A percentile compares a stretch with the other conserved stretches of the same genome.
phyloP scores from a whole-genome alignment of 192 early-diverging fungal genomes.

The Backusella morwellensis region DNA sequence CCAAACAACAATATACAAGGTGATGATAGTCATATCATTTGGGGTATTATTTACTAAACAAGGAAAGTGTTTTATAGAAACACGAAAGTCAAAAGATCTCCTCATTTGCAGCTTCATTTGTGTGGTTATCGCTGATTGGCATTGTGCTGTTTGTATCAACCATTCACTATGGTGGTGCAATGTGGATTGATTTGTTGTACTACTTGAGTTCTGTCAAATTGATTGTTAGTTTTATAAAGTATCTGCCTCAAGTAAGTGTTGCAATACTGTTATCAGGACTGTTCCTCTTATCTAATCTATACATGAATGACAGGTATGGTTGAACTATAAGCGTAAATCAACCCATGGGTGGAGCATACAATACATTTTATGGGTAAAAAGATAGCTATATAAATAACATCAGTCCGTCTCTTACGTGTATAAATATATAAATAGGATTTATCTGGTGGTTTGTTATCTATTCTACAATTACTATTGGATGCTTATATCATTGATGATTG shows the following conservation, averaged over 20 bases:
- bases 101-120: conserved; percentile 30
- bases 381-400: not conserved
- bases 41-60: not conserved
- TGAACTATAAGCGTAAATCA: conserved; percentile 71
- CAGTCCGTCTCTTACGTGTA: not conserved
- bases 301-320: conserved; percentile 40
- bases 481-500: conserved; percentile 54
- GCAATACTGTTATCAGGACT: not conserved
- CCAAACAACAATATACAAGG: conserved; percentile 64
- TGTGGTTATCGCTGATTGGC: conserved; percentile 32
- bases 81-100: conserved; percentile 44
- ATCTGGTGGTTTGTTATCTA: conserved; percentile 72
- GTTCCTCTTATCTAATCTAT: no score
- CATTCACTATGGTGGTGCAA: conserved; percentile 17
- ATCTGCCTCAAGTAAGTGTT: conserved; percentile 60
- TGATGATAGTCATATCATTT: conserved; percentile 13
- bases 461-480: conserved; percentile 78
- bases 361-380: conserved; percentile 65
- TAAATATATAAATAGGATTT: conserved; percentile 51
- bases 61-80: conserved; percentile 9
- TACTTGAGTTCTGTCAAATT: conserved; percentile 76
- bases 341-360: conserved; percentile 87
- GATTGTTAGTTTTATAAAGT: conserved; percentile 73
- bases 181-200: conserved; percentile 66
- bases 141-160: conserved; percentile 27